A percentile compares a stretch with the other conserved stretches of the same genome.
These are phyloP conservation scores for Jacaranda copaia DNA, from an alignment of 257 asterid genomes.

Conservation along the genomic window DNA sequence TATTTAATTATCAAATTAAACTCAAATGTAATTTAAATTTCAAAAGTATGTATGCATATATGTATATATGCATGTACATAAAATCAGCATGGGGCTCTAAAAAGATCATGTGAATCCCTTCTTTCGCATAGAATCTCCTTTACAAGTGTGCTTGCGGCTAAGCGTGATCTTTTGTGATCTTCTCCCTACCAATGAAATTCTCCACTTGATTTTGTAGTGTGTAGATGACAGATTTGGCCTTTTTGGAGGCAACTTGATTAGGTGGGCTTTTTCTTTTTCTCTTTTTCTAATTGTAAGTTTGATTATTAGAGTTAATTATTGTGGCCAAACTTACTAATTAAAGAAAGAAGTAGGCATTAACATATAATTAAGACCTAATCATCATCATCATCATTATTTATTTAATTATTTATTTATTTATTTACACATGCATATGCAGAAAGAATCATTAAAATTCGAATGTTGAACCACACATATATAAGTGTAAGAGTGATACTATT, in stretches of 20 bases:
- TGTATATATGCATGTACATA: neutral
- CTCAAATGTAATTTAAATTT: too few species aligned
- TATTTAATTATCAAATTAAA: too few species aligned
- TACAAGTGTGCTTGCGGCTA: conserved; percentile 31
- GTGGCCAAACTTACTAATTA: too few species aligned
- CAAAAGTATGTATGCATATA: too few species aligned
- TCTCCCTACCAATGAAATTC: conserved; percentile 32
- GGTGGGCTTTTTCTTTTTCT: neutral
- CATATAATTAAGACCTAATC: too few species aligned
- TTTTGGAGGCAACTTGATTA: conserved; percentile 20
- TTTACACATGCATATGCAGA: neutral
- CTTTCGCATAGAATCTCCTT: conserved; percentile 44
- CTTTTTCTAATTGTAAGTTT: neutral
- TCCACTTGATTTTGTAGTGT: conserved; percentile 32
- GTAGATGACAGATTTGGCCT: conserved; percentile 38
- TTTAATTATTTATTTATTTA: too few species aligned
- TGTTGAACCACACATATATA: too few species aligned
- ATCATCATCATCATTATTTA: too few species aligned
- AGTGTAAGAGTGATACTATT: too few species aligned
- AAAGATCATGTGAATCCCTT: conserved; percentile 46
- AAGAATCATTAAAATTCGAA: neutral
- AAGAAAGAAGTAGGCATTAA: too few species aligned
- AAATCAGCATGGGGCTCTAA: conserved; percentile 36
- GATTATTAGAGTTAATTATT: conserved; percentile 14
- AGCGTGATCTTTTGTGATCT: conserved; percentile 36